Percentiles rank a stretch among this genome's conserved stretches.
Evolutionary conservation across 176 grass and related monocot genomes (phyloP).

Genomic region (Lolium perenne): DNA sequence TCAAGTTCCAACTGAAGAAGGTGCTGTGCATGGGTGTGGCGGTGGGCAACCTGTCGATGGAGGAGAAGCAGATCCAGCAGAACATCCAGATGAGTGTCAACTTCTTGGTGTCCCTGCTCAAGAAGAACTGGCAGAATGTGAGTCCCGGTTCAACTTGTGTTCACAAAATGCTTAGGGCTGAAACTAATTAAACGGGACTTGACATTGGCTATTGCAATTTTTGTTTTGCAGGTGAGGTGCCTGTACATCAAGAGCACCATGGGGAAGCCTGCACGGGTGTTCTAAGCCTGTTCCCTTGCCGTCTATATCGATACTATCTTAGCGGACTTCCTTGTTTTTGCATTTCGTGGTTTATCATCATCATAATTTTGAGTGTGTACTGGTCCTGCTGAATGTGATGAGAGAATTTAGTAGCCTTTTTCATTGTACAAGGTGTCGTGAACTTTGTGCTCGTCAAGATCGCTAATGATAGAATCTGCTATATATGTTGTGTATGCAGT

Average conservation of each 20-base stretch:
- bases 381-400: too few species aligned
- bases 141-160: background rate
- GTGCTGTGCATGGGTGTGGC: conserved; percentile 91
- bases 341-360: too few species aligned
- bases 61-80: conserved; percentile 86
- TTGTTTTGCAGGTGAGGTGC: conserved; percentile 69
- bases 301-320: too few species aligned
- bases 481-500: too few species aligned
- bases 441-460: too few species aligned
- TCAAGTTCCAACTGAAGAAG: conserved; percentile 91
- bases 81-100: conserved; percentile 86
- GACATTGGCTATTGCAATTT: background rate
- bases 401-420: too few species aligned
- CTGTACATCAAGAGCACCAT: conserved; percentile 94
- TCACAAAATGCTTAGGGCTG: background rate
- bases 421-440: too few species aligned
- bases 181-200: background rate
- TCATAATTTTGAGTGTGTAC: too few species aligned
- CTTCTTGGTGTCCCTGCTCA: conserved; percentile 78
- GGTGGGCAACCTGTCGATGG: conserved; percentile 75
- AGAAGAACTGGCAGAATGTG: conserved; percentile 95
- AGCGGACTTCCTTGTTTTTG: too few species aligned
- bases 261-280: conserved; percentile 70
- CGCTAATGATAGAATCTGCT: too few species aligned
- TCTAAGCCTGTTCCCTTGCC: conserved; percentile 31